These are phyloP conservation scores for Collybiopsis luxurians DNA, from an alignment of 768 basidiomycete genomes.

Conservation along the genomic window DNA sequence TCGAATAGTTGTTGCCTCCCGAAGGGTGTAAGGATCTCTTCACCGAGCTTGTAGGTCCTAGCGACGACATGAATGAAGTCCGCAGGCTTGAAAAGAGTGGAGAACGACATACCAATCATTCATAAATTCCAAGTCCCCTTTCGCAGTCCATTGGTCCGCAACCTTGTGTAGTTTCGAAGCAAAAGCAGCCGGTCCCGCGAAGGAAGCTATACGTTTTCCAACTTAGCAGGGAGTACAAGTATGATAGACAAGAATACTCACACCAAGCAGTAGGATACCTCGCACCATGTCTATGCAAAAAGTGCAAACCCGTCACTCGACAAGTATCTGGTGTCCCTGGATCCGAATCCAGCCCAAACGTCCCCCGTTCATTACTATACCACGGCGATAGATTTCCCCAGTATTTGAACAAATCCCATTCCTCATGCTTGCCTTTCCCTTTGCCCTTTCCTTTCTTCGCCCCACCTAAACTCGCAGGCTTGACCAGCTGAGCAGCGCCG, in stretches of 20 bases:
- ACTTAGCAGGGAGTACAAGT: background rate
- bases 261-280: slow-evolving; percentile 66
- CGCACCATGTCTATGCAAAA: slow-evolving; percentile 83
- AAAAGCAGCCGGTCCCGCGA: slow-evolving; percentile 61
- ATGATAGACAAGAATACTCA: slow-evolving; percentile 28
- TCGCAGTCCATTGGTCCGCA: slow-evolving; percentile 60
- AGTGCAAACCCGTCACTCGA: slow-evolving; percentile 68
- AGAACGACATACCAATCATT: slow-evolving; percentile 66
- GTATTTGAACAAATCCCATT: slow-evolving; percentile 67
- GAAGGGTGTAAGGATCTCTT: slow-evolving; percentile 90
- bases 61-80: background rate
- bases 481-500: slow-evolving; percentile 61
- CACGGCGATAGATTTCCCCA: slow-evolving; percentile 90
- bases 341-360: slow-evolving; percentile 72
- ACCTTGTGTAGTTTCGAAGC: slow-evolving; percentile 51
- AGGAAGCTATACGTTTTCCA: slow-evolving; percentile 42
- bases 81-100: background rate
- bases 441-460: slow-evolving; percentile 14
- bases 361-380: slow-evolving; percentile 68
- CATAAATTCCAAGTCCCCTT: slow-evolving; percentile 69
- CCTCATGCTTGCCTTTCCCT: slow-evolving; percentile 20
- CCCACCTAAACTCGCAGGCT: slow-evolving; percentile 37
- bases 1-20: slow-evolving; percentile 84
- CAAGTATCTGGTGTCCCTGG: slow-evolving; percentile 72
- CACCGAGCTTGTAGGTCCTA: slow-evolving; percentile 89